Evolutionary conservation across 352 stramenopile genomes (phyloP).

Genomic region (Globisporangium cederbergense): DNA sequence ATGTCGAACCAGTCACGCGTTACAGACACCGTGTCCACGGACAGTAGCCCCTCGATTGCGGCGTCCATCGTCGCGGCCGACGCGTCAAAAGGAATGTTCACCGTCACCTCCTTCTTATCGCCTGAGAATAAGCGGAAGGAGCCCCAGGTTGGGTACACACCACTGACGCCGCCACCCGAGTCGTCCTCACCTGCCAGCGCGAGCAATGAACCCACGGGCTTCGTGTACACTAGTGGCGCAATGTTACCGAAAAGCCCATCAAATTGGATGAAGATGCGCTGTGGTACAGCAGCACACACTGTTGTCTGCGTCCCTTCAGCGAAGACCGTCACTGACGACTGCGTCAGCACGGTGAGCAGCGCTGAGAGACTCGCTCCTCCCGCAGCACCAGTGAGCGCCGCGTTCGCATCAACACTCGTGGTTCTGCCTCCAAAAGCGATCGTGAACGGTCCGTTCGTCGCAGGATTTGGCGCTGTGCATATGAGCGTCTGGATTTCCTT

Average conservation of each 20-base stretch:
- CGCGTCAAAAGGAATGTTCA: constrained; percentile 65
- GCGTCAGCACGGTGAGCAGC: constrained; percentile 28
- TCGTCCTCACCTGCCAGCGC: constrained; percentile 41
- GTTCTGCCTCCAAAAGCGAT: constrained; percentile 46
- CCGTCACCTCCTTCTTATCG: constrained; percentile 44
- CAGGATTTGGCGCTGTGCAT: constrained; percentile 43
- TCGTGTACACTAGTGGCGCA: constrained; percentile 36
- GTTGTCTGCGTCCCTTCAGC: constrained; percentile 40
- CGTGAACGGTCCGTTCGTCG: constrained; percentile 42
- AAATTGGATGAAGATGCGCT: constrained; percentile 83
- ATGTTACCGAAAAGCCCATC: constrained; percentile 54
- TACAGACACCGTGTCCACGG: constrained; percentile 79
- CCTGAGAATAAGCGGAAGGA: constrained; percentile 67
- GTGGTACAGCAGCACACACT: constrained; percentile 38
- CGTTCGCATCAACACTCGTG: constrained; percentile 36
- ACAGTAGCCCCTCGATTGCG: constrained; percentile 76
- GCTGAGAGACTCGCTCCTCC: constrained; percentile 26
- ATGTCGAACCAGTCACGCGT: constrained; percentile 68
- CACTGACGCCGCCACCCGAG: constrained; percentile 51
- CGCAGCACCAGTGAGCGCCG: constrained; percentile 30
- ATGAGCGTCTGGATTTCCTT: constrained; percentile 83
- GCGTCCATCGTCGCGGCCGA: constrained; percentile 37
- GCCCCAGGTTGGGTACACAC: constrained; percentile 86
- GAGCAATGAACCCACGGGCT: constrained; percentile 28
- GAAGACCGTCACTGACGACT: constrained; percentile 36